Percentiles rank a stretch among this genome's conserved stretches.
These are phyloP conservation scores for Neurospora sp. DNA, from an alignment of 495 filamentous ascomycete species.

Conservation along the genomic window DNA sequence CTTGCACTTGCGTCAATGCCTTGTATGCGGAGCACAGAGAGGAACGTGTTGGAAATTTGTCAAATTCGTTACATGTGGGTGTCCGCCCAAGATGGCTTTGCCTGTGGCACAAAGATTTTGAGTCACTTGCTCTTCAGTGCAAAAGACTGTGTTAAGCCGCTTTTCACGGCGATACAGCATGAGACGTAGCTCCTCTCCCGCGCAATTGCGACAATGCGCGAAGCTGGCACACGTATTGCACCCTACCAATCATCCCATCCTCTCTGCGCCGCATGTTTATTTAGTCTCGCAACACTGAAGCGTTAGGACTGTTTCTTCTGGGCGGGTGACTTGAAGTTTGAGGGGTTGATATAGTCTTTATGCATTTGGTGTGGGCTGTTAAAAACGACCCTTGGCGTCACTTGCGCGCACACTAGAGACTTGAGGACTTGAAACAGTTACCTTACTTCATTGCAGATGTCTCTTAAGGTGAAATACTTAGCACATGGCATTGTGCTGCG, in stretches of 20 bases:
- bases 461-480: neutral
- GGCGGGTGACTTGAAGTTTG: neutral
- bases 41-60: neutral
- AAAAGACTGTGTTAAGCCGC: slow-evolving; percentile 2
- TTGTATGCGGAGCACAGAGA: slow-evolving; percentile 13
- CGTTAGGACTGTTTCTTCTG: neutral
- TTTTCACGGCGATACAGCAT: slow-evolving; percentile 16
- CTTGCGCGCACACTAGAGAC: neutral
- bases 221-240: neutral
- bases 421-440: neutral
- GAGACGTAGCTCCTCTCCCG: slow-evolving; percentile 15
- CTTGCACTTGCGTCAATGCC: slow-evolving; percentile 25
- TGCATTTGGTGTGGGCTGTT: neutral
- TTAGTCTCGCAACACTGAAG: neutral
- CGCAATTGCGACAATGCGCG: slow-evolving; percentile 15
- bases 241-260: neutral
- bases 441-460: neutral
- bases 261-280: neutral
- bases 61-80: slow-evolving; percentile 17
- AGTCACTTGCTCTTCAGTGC: slow-evolving; percentile 5
- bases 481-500: neutral
- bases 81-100: neutral
- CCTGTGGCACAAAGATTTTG: slow-evolving; percentile 4
- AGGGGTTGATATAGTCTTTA: neutral
- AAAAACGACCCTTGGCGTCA: neutral